A percentile compares a stretch with the other conserved stretches of the same genome.
Evolutionary conservation across 192 early-diverging fungal species (phyloP).

Genomic region (Globomyces pollinis-pini): DNA sequence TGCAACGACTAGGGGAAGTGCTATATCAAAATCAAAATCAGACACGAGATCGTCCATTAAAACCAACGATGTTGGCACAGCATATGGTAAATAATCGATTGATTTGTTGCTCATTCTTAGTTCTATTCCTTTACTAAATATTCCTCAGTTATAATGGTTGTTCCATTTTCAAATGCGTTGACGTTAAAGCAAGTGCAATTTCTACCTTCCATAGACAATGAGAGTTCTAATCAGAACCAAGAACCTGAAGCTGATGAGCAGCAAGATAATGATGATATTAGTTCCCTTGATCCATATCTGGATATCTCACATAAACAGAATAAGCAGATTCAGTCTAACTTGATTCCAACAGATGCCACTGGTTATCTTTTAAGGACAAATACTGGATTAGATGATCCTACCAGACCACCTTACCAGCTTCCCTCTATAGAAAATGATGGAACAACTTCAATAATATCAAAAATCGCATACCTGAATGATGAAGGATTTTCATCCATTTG

Average conservation of each 20-base stretch:
- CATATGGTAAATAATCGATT: background rate
- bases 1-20: no score
- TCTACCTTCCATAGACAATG: background rate
- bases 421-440: conserved; percentile 25
- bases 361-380: conserved; percentile 37
- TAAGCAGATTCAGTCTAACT: background rate
- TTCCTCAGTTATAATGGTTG: background rate
- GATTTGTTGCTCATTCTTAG: background rate
- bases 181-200: conserved; percentile 4
- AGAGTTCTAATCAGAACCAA: background rate
- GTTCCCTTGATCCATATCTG: background rate
- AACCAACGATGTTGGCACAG: no score
- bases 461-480: conserved; percentile 14
- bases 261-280: background rate
- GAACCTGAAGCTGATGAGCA: conserved; percentile 1
- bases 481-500: conserved; percentile 43
- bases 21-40: no score
- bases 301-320: background rate
- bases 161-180: conserved; percentile 3
- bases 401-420: conserved; percentile 48
- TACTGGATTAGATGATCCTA: conserved; percentile 10
- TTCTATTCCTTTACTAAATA: background rate
- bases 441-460: conserved; percentile 16
- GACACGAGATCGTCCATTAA: no score
- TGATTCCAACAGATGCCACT: conserved; percentile 19